These are phyloP conservation scores for Mortierella sp. DNA, from an alignment of 371 early-diverging fungal species.

Conservation along the genomic window DNA sequence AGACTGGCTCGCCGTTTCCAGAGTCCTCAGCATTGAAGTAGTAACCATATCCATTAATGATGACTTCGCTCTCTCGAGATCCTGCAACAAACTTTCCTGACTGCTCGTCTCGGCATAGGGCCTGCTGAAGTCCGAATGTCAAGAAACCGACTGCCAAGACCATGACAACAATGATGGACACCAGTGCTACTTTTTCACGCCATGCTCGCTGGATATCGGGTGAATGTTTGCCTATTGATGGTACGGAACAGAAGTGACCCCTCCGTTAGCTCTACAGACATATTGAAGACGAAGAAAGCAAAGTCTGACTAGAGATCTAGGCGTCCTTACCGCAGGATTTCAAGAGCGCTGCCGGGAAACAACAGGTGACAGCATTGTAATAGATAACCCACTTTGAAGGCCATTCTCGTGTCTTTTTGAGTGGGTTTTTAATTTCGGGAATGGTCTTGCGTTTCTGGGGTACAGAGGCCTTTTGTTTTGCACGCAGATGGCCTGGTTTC, in stretches of 20 bases:
- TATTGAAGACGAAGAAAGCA: background rate
- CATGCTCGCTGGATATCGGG: slow-evolving; percentile 80
- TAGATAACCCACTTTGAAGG: slow-evolving; percentile 60
- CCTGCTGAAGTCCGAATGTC: slow-evolving; percentile 75
- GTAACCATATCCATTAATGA: slow-evolving; percentile 41
- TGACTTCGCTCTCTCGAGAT: slow-evolving; percentile 12
- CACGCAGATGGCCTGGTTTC: slow-evolving; percentile 41
- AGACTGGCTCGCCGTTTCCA: slow-evolving; percentile 19
- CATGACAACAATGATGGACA: slow-evolving; percentile 73
- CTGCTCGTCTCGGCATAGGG: slow-evolving; percentile 55
- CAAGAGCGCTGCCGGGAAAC: slow-evolving; percentile 57
- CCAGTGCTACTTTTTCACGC: slow-evolving; percentile 87
- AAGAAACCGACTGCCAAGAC: slow-evolving; percentile 80
- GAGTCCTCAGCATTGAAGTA: slow-evolving; percentile 22
- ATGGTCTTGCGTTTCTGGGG: slow-evolving; percentile 21
- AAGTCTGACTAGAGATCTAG: background rate
- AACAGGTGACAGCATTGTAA: slow-evolving; percentile 63
- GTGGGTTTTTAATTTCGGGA: slow-evolving; percentile 33
- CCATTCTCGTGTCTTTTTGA: slow-evolving; percentile 37
- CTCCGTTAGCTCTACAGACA: background rate
- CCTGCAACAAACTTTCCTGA: slow-evolving; percentile 31
- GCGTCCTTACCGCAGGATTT: slow-evolving; percentile 54
- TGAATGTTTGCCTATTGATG: slow-evolving; percentile 40
- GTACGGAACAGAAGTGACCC: background rate
- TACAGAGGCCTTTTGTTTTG: slow-evolving; percentile 20